Evolutionary conservation across 2,329 filamentous ascomycete species (phyloP).

Genomic region (Pseudogymnoascus pannorum): DNA sequence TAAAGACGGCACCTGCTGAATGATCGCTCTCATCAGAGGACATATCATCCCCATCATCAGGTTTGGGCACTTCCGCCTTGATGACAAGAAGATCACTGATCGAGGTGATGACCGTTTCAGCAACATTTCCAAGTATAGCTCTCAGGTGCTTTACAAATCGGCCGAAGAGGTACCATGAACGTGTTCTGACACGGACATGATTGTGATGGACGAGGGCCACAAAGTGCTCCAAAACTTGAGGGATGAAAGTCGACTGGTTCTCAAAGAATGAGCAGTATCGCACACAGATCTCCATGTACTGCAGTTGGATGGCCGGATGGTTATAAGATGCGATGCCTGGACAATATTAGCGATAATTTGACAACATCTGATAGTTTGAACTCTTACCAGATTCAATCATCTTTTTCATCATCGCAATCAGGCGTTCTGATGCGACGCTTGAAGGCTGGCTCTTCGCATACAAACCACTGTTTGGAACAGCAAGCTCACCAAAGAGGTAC

Average conservation of each 20-base stretch:
- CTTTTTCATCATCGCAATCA: slow-evolving; percentile 88
- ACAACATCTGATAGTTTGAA: slow-evolving; percentile 7
- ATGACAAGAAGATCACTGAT: slow-evolving; percentile 83
- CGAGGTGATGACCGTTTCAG: slow-evolving; percentile 84
- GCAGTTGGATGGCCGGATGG: slow-evolving; percentile 85
- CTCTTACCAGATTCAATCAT: slow-evolving; percentile 83
- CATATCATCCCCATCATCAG: slow-evolving; percentile 75
- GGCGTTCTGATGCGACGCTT: slow-evolving; percentile 67
- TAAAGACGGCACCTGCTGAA: slow-evolving; percentile 84
- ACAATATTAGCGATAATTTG: slow-evolving; percentile 22
- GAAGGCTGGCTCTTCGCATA: slow-evolving; percentile 79
- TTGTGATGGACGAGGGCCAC: slow-evolving; percentile 83
- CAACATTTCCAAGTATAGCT: slow-evolving; percentile 76
- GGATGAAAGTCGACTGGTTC: slow-evolving; percentile 70
- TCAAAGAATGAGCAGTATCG: slow-evolving; percentile 93
- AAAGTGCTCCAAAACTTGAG: slow-evolving; percentile 83
- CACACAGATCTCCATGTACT: slow-evolving; percentile 98
- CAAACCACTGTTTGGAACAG: slow-evolving; percentile 80
- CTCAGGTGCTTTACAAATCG: slow-evolving; percentile 85
- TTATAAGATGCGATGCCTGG: slow-evolving; percentile 75
- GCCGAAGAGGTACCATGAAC: slow-evolving; percentile 96
- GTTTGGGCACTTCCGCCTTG: slow-evolving; percentile 77
- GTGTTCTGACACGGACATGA: slow-evolving; percentile 76
- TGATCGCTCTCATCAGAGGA: slow-evolving; percentile 89
- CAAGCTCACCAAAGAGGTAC: slow-evolving; percentile 89